Base-by-base conservation (phyloP, 192 early-diverging fungal species). In the Rhizoclosmatium globosum region DNA sequence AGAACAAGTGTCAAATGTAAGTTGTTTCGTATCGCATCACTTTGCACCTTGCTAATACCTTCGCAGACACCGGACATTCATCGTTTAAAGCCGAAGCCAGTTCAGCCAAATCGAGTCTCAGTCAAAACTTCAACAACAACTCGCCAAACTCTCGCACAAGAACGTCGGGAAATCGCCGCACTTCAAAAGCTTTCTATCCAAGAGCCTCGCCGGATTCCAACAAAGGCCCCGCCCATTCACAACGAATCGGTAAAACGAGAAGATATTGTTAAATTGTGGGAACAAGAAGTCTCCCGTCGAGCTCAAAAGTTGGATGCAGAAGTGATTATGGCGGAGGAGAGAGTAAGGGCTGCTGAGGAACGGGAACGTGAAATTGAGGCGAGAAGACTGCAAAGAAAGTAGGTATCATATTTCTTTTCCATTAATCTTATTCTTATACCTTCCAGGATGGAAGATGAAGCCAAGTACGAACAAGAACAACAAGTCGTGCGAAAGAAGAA, bases 91-190 rank as follows among this genome's bases (percentile, higher is more conserved):
- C 31, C 31, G 31, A 31, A 31, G 31, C 31, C 31, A 31, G 0
- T 31, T 31, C 31, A 31, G 31, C 31, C 31, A 31, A 31, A 31
- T 31, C 31, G 31, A 31, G 19, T 9, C 4, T 46, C 66, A 68
- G 11, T 6, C 7, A 39, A 45, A 39, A 45, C 13, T 43, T 43
- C 66, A 45, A 31, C 66, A 17, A 43, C 42, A 6, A 68, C 44
- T 11, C 21, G 44, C 19, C 66, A 68, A 17, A 11, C 43, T 47
- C 57, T 74, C 19, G 72, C 72, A 19, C 59, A 74, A 38, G 58
- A 74, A 21, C 56, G 72, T 13, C 72, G 72, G 1, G 72, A 74
- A 62, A n/a, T 74, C 6, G 61, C 61, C 13, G 72, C 59, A 62
- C 50, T 71, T 23, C 47, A 71, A 56, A 31, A 31, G 31, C 31